These are phyloP conservation scores for Tuber umbilicatum DNA, from an alignment of 495 filamentous ascomycete genomes.

Conservation along the genomic window DNA sequence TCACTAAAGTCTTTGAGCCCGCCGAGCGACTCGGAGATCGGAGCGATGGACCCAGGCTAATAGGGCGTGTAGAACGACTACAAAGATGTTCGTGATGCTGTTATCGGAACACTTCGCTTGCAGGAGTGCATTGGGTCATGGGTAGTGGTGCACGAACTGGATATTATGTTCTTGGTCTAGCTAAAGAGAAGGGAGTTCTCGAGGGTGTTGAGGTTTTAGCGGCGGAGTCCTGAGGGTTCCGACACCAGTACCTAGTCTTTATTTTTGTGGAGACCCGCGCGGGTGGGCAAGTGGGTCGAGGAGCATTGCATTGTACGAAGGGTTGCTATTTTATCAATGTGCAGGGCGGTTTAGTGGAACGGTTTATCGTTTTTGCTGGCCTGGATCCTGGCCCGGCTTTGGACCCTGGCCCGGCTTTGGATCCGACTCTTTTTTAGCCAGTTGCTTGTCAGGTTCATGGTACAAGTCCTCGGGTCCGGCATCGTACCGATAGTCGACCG, in stretches of 20 bases:
- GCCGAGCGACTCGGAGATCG: conserved; percentile 37
- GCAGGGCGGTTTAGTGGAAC: neutral
- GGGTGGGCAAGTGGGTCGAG: neutral
- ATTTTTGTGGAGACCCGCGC: neutral
- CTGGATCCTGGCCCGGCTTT: no score
- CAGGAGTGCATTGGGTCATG: conserved; percentile 55
- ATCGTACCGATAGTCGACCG: no score
- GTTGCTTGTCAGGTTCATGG: neutral
- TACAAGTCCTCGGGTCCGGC: neutral
- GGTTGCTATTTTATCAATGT: neutral
- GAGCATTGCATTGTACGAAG: neutral
- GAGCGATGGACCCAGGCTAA: conserved; percentile 42
- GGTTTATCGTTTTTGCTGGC: neutral
- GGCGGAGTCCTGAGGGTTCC: conserved; percentile 49
- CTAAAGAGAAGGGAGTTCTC: conserved; percentile 48
- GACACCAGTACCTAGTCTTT: neutral
- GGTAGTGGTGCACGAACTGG: conserved; percentile 50
- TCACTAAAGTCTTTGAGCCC: conserved; percentile 9
- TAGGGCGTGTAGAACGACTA: conserved; percentile 49
- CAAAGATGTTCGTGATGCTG: conserved; percentile 45
- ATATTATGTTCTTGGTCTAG: conserved; percentile 56
- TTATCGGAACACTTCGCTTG: conserved; percentile 45
- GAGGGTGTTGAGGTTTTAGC: conserved; percentile 56
- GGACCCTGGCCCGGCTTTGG: no score
- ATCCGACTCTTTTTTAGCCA: neutral